Evolutionary conservation across 2,329 filamentous ascomycete genomes (phyloP), one percentile per base, ranked within the genome.

Genomic region (Annulohypoxylon truncatum): DNA sequence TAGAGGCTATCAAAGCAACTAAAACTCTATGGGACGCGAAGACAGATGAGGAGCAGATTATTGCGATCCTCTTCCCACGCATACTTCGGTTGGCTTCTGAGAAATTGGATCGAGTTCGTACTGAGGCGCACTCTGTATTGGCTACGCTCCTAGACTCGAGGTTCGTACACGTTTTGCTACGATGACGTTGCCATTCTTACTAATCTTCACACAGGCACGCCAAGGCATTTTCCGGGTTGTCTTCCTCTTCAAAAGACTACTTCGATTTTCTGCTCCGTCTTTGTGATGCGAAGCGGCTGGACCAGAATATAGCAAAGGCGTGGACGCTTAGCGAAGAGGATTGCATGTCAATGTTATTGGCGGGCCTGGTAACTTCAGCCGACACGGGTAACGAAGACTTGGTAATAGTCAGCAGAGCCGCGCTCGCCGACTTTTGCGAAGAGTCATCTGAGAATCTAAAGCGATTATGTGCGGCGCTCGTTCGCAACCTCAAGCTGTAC

Each of bases 41-140:
- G 35, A 66, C 42, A 24, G n/a, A 24, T 4, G 59, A 71, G 15
- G 59, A 67, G 2, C 57, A 69, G 22, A 62, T 70, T 8, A 79
- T 83, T 9, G 72, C 75, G 9, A 71, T 71, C 26, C 75, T 89
- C 1, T 83, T 87, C 63, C 80, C 84, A 28, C 79, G 82, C 26
- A 79, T 85, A 1, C 81, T 92, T 29, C 87, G 94, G 1, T 84
- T 98, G 12, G 90, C 93, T 1, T 87, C 92, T 0, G 96, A 99
- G 79, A 97, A 97, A 76, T 84, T 98, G 1, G 95, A 98, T 77
- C 92, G 93, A 67, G 91, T 98, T 15, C 89, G 96, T 22, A 82
- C 87, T 0, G 85, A 88, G 68, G 91, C 90, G 0, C 88, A 90
- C 66, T 79, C 82, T 29, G 83, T 84, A 8, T 72, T 90, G 47